Evolutionary conservation across 257 asterid species (phyloP), one percentile per base, ranked within the genome.

Genomic region (Ehretia macrophylla): DNA sequence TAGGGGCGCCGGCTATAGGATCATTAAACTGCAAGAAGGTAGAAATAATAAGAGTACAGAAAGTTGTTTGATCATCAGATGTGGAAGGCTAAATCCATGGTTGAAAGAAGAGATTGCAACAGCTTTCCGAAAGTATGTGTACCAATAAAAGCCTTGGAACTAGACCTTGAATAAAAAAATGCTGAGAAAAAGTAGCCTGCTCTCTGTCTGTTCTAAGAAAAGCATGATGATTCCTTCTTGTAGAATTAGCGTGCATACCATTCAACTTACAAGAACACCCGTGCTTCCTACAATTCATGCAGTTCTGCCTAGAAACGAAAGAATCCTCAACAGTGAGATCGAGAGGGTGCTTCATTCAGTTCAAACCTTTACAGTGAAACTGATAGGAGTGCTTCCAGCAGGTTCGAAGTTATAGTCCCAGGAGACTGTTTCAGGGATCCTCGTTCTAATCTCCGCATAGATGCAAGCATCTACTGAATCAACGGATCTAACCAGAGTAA

Each of bases 371-470:
- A 89, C 96, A 11, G 99, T 93, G 63, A 93, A 92, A 77, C 87
- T 86, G 68, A 83, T 72, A 62, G 99, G 91, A 69, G 75, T 84
- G 72, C 77, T 86, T 83, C 95, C 97, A 66, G 94, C 89, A 72
- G 94, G 84, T 73, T 89, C 99, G 72, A 93, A 93, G 83, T 89
- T 89, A 75, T 83, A 88, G 79, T 89, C 97, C 99, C 97, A 89
- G 51, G 95, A 85, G 63, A 86, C 78, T n/a, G 99, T 86, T 69
- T 89, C 99, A 11, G 97, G 96, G 46, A 86, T 88, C 86, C 95
- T 77, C 60, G 99, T 93, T 70, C 95, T 83, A 45, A 92, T 74
- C 77, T 89, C 97, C 38, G 94, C 97, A 66, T 86, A 89, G 58
- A 87, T 85, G 81, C 96, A 84, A 66, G 95, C 74, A 50, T 81